Evolutionary conservation across 768 basidiomycete genomes (phyloP), one percentile per base, ranked within the genome.

Genomic region (Calocybe gangraenosa): DNA sequence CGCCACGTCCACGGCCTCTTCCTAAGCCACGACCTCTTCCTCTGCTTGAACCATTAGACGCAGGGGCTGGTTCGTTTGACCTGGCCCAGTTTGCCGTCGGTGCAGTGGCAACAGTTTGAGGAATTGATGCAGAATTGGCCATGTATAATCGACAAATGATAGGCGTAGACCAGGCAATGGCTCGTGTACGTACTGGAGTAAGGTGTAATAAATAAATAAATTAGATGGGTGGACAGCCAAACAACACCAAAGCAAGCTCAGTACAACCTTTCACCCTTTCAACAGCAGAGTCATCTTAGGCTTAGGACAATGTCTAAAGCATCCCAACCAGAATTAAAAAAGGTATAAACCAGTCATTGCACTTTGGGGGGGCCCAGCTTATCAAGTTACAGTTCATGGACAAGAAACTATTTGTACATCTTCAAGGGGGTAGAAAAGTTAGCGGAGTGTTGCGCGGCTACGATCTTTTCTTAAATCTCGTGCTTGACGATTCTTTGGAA

Each of bases 341-440:
- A 95, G 84, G 95, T 93, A n/a, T n/a, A 53, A 11, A 44, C 14
- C 37, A 38, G 28, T 7, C 25, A 39, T 36, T 48, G 35, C n/a
- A 40, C 44, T 40, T 41, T 40, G n/a, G n/a, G n/a, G n/a, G n/a
- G n/a, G n/a, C n/a, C n/a, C n/a, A n/a, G n/a, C n/a, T n/a, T n/a
- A n/a, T n/a, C n/a, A n/a, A n/a, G n/a, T n/a, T n/a, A n/a, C 43
- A 98, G 90, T 99, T 96, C 63, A 98, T 99, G 94, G 96, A 99
- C 79, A 95, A 97, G 73, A 89, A 87, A 60, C 71, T 98, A 55
- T 94, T 94, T 67, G 74, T 99, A 58, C 82, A 95, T 69, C 73
- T 99, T 6, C 93, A 96, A 62, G 92, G 89, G 37, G 92, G 92
- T 44, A 85, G 95, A 59, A 92, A 91, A 79, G 90, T 99, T 58